Evolutionary conservation across 768 basidiomycete genomes (phyloP), one percentile per base, ranked within the genome.

Genomic region (Naganishia randhawae): DNA sequence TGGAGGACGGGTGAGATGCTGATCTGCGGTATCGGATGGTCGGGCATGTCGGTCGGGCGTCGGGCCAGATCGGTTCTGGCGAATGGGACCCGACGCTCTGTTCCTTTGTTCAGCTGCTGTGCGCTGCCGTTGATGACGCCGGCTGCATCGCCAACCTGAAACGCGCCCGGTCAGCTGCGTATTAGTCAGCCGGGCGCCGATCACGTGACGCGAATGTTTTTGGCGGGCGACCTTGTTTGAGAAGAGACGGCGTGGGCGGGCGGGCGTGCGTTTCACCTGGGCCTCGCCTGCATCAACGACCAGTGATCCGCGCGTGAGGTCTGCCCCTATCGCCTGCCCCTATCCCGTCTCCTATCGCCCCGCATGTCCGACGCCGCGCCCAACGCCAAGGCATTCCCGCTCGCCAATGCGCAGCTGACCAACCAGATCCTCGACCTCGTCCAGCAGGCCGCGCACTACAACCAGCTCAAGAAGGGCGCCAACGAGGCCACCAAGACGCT

Each of bases 401-500:
- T 90, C 50, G 91, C 96, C 68, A 85, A 89, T 69, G 88, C 92
- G 29, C 82, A 85, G 53, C 85, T 99, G 75, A 96, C 93, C 76
- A 94, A 97, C 85, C 86, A 89, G 73, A 96, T 98, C 76, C 85
- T 99, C 65, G 95, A 98, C 77, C 84, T 98, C 67, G 89, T 96
- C 35, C 92, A 96, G 75, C 91, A 95, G 82, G 94, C 95, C 48
- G 84, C 86, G n/a, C 89, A 93, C 81, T 96, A 95, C 84, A 97
- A 97, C 83, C 94, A 97, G 81, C 83, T 97, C 54, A 98, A 97
- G 83, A 97, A 97, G 83, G 95, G 96, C 70, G 96, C 96, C 50
- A 99, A 99, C 81, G 96, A 99, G 86, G 93, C 94, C 51, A 99
- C 96, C 73, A 99, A 99, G 66, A 96, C 93, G 22, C 86, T 97